phyloP scores from a whole-genome alignment of 2,329 filamentous ascomycete species.

The Reticulascus tulasneorum region DNA sequence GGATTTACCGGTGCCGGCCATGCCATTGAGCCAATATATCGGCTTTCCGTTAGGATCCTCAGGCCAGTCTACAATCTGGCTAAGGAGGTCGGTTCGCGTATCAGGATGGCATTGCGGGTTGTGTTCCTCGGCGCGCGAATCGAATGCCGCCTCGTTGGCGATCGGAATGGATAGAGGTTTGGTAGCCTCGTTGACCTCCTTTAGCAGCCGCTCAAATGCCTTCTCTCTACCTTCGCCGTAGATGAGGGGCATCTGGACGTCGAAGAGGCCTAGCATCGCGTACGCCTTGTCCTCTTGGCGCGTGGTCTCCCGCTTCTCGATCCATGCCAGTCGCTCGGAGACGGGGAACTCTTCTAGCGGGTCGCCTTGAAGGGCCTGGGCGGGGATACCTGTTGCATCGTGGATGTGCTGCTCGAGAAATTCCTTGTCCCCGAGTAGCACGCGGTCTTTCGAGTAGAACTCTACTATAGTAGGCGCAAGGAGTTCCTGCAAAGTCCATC shows the following conservation, averaged over 20 bases:
- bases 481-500: too few relatives aligned
- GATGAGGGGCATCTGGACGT: slow-evolving; percentile 19
- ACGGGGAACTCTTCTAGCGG: too few relatives aligned
- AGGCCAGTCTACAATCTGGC: slow-evolving; percentile 21
- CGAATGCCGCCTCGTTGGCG: slow-evolving; percentile 19
- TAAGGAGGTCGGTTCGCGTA: slow-evolving; percentile 22
- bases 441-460: slow-evolving; percentile 18
- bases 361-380: too few relatives aligned
- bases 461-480: slow-evolving; percentile 16
- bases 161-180: too few relatives aligned
- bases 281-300: slow-evolving; percentile 20
- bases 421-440: slow-evolving; percentile 18
- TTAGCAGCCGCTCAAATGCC: too few relatives aligned
- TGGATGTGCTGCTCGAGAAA: slow-evolving; percentile 17
- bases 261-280: slow-evolving; percentile 21
- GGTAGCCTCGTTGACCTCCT: too few relatives aligned
- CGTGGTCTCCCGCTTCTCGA: slow-evolving; percentile 16
- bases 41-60: slow-evolving; percentile 12
- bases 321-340: too few relatives aligned
- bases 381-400: slow-evolving; percentile 18
- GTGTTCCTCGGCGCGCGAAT: slow-evolving; percentile 23
- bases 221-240: slow-evolving; percentile 24
- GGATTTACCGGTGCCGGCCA: slow-evolving; percentile 31
- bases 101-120: slow-evolving; percentile 20
- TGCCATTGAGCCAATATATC: slow-evolving; percentile 29